Base-by-base conservation (phyloP, 257 asterid genomes). In the Capsicum rhomboideum region DNA sequence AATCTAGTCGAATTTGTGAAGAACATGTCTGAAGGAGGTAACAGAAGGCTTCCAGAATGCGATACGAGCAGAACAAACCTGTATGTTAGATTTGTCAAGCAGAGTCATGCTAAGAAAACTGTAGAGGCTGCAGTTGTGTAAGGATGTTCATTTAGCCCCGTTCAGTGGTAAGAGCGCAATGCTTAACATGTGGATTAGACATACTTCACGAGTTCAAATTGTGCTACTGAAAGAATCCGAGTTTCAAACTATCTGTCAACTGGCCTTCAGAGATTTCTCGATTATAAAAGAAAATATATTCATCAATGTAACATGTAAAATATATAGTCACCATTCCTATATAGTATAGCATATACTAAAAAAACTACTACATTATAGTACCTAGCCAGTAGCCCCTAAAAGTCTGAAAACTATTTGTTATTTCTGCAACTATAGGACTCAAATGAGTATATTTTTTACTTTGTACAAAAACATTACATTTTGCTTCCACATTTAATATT, bases 1-100 rank as follows among this genome's bases (percentile, higher is more conserved):
- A 90, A 92, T 82, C 87, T 96, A 40, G 92, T 93, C 53, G 92
- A 91, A 56, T 96, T 94, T 83, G 97, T 92, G 12, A 93, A 88
- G 82, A 87, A 90, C 86, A 93, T 96, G 97, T 89, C 97, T 0
- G 96, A 90, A 80, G 97, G 97, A 58, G 93, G 94, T 59, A 84
- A 23, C 56, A 74, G 85, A 21, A 89, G 91, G 85, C 93, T 93
- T 85, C 89, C 93, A 9, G 90, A 90, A 37, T 83, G 90, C 23
- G 97, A 94, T 67, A 86, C 93, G 64, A 83, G 88, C 66, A 90
- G 97, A 59, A 91, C 97, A 52, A 96, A 91, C 49, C 87, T 96
- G 63, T 88, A 91, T 83, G 94, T 96, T 42, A 91, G 98, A 77
- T 91, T 96, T 83, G 78, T 93, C 88, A 91, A 86, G 77, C 85